Evolutionary conservation across 495 filamentous ascomycete species (phyloP), one percentile per base, ranked within the genome.

Genomic region (Penicillium psychrofluorescens): DNA sequence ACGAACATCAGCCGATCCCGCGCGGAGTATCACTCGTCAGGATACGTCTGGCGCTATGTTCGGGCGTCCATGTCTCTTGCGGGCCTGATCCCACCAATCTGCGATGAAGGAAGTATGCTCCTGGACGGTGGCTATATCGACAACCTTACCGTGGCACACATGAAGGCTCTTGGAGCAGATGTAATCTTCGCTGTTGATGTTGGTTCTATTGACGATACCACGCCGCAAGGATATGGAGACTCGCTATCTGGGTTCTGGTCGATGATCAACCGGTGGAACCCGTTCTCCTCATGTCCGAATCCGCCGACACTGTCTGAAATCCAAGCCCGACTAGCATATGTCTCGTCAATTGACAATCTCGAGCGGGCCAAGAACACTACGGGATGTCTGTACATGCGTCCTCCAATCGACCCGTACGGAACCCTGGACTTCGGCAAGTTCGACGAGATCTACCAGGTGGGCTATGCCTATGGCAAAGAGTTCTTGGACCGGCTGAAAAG

Each of bases 381-480:
- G 0, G 94, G 92, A 6, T 95, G 90, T 60, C 66, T 91, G 15
- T 99, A 97, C 58, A 92, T 97, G 86, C 77, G 92, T 6, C 94
- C 94, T 22, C 92, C 92, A 4, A 85, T 99, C 43, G 94, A 97
- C 55, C 74, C 79, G 6, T 97, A 94, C 45, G 92, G 90, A 0
- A 99, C 92, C 7, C 65, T 99, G 40, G 94, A 97, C 36, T 99
- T 99, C 70, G 86, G 78, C 41, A 95, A 90, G 61, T 97, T 99
- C 64, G 90, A 95, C 48, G 92, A 97, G 70, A 96, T 99, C 46
- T 95, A 91, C 56, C 71, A 82, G 53, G 72, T 95, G 2, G 94
- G 92, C 4, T 95, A 94, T 61, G 67, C 76, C 29, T 97, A 82
- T 67, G 92, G 90, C 12, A 85, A 81, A 62, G 74, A 84, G 44